These are phyloP conservation scores for Chaetomiaceae sp. DNA, from an alignment of 2,329 filamentous ascomycete genomes.

Conservation along the genomic window DNA sequence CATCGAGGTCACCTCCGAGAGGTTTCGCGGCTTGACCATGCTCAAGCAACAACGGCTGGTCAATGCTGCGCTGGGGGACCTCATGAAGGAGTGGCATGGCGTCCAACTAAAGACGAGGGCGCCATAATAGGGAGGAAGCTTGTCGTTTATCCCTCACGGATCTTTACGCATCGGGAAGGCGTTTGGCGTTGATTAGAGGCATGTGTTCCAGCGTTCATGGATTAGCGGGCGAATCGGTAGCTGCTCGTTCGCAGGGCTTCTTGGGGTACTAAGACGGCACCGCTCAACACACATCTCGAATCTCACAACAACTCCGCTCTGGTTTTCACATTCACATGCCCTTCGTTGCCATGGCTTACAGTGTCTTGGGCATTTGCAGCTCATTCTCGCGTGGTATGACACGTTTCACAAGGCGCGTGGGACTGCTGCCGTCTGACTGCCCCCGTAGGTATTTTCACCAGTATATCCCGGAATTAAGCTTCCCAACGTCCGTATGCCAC, in stretches of 20 bases:
- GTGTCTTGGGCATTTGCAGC: not conserved
- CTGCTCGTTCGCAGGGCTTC: no score
- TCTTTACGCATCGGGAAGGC: not conserved
- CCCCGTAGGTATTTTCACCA: no score
- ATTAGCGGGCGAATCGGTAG: no score
- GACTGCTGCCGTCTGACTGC: no score
- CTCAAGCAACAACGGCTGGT: slow-evolving; percentile 82
- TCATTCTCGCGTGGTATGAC: not conserved
- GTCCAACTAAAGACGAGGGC: slow-evolving; percentile 71
- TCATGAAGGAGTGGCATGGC: slow-evolving; percentile 79
- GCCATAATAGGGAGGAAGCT: slow-evolving; percentile 28
- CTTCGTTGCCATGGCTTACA: not conserved
- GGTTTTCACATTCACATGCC: not conserved
- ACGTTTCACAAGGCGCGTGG: no score
- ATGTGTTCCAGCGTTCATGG: not conserved
- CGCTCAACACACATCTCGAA: not conserved
- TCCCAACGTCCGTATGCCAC: no score
- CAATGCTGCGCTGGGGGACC: slow-evolving; percentile 66
- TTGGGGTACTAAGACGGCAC: no score
- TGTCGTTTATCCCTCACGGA: not conserved
- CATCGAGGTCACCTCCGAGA: slow-evolving; percentile 68
- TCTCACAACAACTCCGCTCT: not conserved
- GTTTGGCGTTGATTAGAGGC: slow-evolving; percentile 1
- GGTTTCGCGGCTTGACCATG: slow-evolving; percentile 66
- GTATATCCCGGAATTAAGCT: no score